Base-by-base conservation (phyloP, 2,329 filamentous ascomycete species). In the Aspergillus pseudoviridinutans region DNA sequence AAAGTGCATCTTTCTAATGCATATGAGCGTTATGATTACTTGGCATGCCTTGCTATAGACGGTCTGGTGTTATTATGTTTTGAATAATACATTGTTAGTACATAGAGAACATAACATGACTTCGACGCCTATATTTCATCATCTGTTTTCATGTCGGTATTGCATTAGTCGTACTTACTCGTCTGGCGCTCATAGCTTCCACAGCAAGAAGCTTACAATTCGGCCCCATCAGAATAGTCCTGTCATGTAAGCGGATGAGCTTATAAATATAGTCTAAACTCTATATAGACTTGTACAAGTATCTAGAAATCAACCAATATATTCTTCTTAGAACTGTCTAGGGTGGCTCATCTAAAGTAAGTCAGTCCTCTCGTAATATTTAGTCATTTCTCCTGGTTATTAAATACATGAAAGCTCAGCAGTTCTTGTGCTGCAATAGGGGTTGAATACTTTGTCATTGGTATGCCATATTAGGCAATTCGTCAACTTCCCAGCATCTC, bases 21-120 rank as follows among this genome's bases (percentile, higher is more conserved):
- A 47, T 47, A 56, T 56, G 49, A 56, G 28, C 27, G 35, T 55
- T 38, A 56, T 56, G 54, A 56, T 24, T 46, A 24, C 38, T 55
- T 49, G 24, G 28, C 24, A 28, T 50, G 25, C 41, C 22, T 54
- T 51, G 51, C 51, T 53, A 54, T 54, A 54, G 52, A 54, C 42
- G 42, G 52, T 29, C 20, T 22, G 51, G 49, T 57, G 51, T 49
- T 57, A 29, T 49, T 49, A 17, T 52, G 46, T 41, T 38, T 47
- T 41, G 25, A 28, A 29, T 24, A 47, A 47, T 47, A 24, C 24
- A 47, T 55, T 52, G 27, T 51, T 27, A 20, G 27, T 56, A 35
- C 25, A 51, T 55, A 55, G 47, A 55, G 25, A 52, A 24, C 25
- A 53, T 44, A 52, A 24, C 25, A 53, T 44, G 8, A 44, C n/a